phyloP scores from a whole-genome alignment of 208 protist species.

The Trypanosoma mega region DNA sequence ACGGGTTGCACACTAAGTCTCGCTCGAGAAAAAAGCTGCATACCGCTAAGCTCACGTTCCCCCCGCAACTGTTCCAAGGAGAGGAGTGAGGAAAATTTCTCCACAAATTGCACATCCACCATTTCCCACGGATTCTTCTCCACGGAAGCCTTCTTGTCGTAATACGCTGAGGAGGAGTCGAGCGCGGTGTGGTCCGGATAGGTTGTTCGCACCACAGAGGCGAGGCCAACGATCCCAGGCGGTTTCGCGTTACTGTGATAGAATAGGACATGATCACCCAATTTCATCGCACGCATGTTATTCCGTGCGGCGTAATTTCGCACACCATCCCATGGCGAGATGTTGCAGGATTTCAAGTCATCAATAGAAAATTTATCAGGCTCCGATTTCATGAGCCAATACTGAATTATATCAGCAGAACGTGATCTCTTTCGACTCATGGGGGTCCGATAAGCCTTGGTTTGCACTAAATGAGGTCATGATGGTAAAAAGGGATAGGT shows the following conservation, averaged over 20 bases:
- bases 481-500: background rate
- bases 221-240: conserved; percentile 72
- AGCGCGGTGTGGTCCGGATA: conserved; percentile 82
- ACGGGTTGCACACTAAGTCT: conserved; percentile 82
- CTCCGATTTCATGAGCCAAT: conserved; percentile 89
- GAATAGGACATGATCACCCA: conserved; percentile 78
- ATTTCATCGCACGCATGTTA: conserved; percentile 78
- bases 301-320: conserved; percentile 87
- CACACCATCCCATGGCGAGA: conserved; percentile 83
- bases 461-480: background rate
- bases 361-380: conserved; percentile 82
- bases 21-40: conserved; percentile 67
- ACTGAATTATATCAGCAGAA: conserved; percentile 33
- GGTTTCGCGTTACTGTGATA: conserved; percentile 87
- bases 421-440: conserved; percentile 52
- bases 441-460: background rate
- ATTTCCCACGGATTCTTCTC: conserved; percentile 84
- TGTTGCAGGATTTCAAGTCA: conserved; percentile 43
- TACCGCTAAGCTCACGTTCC: conserved; percentile 46
- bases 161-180: conserved; percentile 73
- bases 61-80: conserved; percentile 53
- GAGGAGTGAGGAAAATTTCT: conserved; percentile 57
- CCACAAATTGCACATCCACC: conserved; percentile 78
- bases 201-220: conserved; percentile 42
- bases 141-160: conserved; percentile 55